Evolutionary conservation across 2,329 filamentous ascomycete species (phyloP), one percentile per base, ranked within the genome.

Genomic region (Zymoseptoria ardabiliae): DNA sequence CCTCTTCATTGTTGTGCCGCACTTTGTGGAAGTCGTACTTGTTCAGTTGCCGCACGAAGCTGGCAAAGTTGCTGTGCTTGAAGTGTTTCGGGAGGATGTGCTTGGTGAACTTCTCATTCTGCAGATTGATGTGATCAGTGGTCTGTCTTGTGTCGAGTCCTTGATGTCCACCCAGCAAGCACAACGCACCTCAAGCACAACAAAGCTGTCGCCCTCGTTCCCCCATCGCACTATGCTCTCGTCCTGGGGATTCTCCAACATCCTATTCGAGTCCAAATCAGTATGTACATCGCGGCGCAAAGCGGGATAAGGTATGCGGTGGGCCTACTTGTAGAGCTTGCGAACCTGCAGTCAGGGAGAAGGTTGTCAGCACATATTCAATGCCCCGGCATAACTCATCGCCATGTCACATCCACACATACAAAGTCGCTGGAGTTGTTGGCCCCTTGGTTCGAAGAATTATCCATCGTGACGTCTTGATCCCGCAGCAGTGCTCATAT

Each of bases 41-140:
- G 63, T 80, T 80, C 57, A 90, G 75, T 66, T 90, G 87, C 49
- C 87, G 84, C 48, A 90, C 87, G 66, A 90, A 90, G 1, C 87
- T 90, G 9, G 87, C 86, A 71, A 89, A 90, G 69, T 90, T 90
- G 74, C 89, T 89, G 74, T 97, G 94, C 76, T 99, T 99, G 81
- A 99, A 99, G 71, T 97, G 91, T 73, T 97, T 97, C 2, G 94
- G 94, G 17, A 99, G 84, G 68, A 99, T 96, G 48, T 90, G 89
- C 74, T 97, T 96, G 21, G 94, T 97, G 72, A 99, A 99, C 75
- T 96, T 96, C 74, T 97, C 93, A 75, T 95, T 96, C 93, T 97
- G 73, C 50, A 17, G 51, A 54, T 22, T n/a, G 51, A 54, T 20
- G 8, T 21, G 30, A 23, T 50, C 41, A 52, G 55, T 48, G 4